Evolutionary conservation across 129 eudicot species (phyloP).

Genomic region (Silybum marianum): DNA sequence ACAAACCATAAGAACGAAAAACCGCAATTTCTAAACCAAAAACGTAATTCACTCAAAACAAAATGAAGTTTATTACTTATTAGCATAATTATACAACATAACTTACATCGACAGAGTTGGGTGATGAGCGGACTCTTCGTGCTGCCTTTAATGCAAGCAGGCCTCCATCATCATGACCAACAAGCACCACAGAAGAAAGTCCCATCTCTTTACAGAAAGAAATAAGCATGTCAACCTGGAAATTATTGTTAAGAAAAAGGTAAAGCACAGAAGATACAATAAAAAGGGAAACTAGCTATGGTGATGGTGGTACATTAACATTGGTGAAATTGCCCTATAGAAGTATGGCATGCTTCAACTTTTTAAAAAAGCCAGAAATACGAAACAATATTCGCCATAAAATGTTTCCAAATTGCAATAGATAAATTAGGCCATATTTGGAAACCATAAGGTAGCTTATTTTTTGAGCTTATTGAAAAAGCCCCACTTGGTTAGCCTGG

Average conservation of each 20-base stretch:
- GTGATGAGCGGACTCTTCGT: conserved; percentile 62
- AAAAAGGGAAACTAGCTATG: neutral
- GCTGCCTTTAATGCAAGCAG: conserved; percentile 92
- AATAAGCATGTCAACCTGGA: conserved; percentile 94
- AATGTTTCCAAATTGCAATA: neutral
- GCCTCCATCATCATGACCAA: conserved; percentile 99
- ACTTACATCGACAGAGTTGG: conserved; percentile 69
- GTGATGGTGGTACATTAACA: neutral
- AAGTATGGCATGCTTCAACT: neutral
- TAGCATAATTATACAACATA: neutral
- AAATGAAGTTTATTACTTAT: conserved; percentile 9
- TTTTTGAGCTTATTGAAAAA: neutral
- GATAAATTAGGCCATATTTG: neutral
- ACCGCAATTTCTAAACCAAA: too few relatives aligned
- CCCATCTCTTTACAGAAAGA: conserved; percentile 83
- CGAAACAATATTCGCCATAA: neutral
- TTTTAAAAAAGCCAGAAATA: neutral
- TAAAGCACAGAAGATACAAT: neutral
- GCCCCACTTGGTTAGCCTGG: neutral
- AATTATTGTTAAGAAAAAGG: neutral
- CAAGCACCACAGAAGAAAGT: conserved; percentile 88
- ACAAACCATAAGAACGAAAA: too few relatives aligned
- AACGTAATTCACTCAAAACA: neutral
- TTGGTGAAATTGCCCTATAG: neutral
- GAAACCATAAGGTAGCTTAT: neutral